Evolutionary conservation across 1,139 yeast species (phyloP).

Genomic region (Yamadazyma spencermartinsiae): DNA sequence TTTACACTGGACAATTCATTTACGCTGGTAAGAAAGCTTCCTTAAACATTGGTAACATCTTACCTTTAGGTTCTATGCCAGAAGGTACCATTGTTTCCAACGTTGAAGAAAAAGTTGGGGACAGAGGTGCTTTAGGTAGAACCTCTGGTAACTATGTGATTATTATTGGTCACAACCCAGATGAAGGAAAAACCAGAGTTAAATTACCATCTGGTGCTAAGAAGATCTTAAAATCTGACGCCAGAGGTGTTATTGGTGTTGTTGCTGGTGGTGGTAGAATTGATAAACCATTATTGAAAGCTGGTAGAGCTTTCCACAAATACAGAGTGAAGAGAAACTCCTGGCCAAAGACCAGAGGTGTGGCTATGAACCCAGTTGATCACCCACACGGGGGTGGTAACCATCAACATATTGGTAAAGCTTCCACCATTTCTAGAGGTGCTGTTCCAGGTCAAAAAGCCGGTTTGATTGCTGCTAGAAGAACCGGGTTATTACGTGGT

Average conservation of each 20-base stretch:
- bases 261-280: slow-evolving; percentile 99
- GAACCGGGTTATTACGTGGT: slow-evolving; percentile 99
- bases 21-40: slow-evolving; percentile 99
- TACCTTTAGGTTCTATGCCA: slow-evolving; percentile 96
- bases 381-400: slow-evolving; percentile 99
- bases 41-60: slow-evolving; percentile 94
- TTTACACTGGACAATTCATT: slow-evolving; percentile 98
- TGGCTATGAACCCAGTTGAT: slow-evolving; percentile 99
- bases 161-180: slow-evolving; percentile 98
- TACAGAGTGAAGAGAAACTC: slow-evolving; percentile 98
- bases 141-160: slow-evolving; percentile 99
- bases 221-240: slow-evolving; percentile 91
- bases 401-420: slow-evolving; percentile 99
- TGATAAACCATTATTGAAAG: slow-evolving; percentile 98
- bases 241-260: slow-evolving; percentile 99
- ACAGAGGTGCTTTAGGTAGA: slow-evolving; percentile 99
- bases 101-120: slow-evolving; percentile 99
- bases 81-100: slow-evolving; percentile 99
- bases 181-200: slow-evolving; percentile 98
- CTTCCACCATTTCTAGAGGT: slow-evolving; percentile 99
- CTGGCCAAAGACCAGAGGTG: slow-evolving; percentile 99
- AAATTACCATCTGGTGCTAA: slow-evolving; percentile 99
- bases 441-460: slow-evolving; percentile 99
- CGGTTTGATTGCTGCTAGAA: slow-evolving; percentile 99
- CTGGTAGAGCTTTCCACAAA: slow-evolving; percentile 99